Base-by-base conservation (phyloP, 2,329 filamentous ascomycete species). In the Colletotrichum shisoi region DNA sequence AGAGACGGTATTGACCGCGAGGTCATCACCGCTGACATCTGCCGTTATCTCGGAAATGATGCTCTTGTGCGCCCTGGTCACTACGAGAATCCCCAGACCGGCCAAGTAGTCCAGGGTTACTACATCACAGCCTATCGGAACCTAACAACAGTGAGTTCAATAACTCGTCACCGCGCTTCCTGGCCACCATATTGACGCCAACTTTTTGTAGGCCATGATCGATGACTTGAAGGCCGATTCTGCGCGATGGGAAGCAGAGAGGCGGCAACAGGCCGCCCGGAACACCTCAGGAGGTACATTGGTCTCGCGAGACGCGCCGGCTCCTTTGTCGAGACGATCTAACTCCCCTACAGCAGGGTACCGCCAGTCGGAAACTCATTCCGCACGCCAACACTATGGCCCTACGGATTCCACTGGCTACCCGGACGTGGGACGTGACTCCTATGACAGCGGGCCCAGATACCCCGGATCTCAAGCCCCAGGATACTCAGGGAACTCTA, bases 11-110 rank as follows among this genome's bases (percentile, higher is more conserved):
- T 94, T 78, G 90, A 91, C 77, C 88, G 91, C 73, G 91, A 94
- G 79, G 91, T 94, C 74, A 93, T 94, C 79, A 92, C 91, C 70
- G 89, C 90, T 76, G 91, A 94, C 77, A 92, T 94, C 71, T 93
- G 91, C 82, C 90, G 91, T 76, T 94, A 93, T 77, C 85, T 94
- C 72, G 91, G 91, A 74, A 92, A 92, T 78, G 91, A 94, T 82
- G 91, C 91, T 72, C 85, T 92, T 74, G 91, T 92, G 75, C 89
- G 89, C 75, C 91, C 90, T 67, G 89, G 89, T 74, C 87, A 85
- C 73, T 90, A 91, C 79, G 87, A 91, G 84, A 85, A 87, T 74
- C 81, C 84, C 21, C 77, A 83, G 72, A 85, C 77, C 63, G 82
- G 85, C 71, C 85, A 90, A 79, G 81, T 85, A 71, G 87, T 88